Conservation (phyloP, 169 alveolate species). For the Plasmodium berghei region DNA sequence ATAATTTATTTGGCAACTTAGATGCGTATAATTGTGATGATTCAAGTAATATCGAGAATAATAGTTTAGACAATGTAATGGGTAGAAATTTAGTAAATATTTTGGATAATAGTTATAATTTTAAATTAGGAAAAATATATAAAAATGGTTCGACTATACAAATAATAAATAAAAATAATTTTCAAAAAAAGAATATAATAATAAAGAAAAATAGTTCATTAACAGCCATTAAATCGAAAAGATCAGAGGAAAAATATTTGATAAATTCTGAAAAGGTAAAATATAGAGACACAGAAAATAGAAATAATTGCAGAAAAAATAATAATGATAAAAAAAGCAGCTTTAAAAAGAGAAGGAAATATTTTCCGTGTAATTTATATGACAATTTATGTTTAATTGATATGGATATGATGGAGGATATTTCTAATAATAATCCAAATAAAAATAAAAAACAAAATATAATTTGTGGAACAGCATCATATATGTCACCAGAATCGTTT, state of each 20-base stretch:
- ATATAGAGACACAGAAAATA: constrained; percentile 10
- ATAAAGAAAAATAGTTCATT: not conserved
- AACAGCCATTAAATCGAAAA: not conserved
- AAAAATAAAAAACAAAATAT: constrained; percentile 2
- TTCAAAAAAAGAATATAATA: too few relatives aligned
- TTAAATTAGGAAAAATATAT: too few relatives aligned
- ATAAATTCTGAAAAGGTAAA: not conserved
- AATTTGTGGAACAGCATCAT: constrained; percentile 67
- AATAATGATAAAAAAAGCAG: constrained; percentile 14
- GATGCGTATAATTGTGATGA: too few relatives aligned
- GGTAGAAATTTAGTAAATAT: too few relatives aligned
- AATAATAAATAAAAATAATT: too few relatives aligned
- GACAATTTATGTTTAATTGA: constrained; percentile 56
- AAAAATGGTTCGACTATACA: too few relatives aligned
- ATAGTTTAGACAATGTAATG: too few relatives aligned
- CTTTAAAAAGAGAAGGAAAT: not conserved
- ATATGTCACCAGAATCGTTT: constrained; percentile 78
- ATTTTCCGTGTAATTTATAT: not conserved
- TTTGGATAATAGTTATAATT: too few relatives aligned
- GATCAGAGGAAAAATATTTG: not conserved
- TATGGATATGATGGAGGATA: constrained; percentile 72
- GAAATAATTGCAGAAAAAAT: not conserved
- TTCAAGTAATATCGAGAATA: too few relatives aligned
- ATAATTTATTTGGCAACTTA: too few relatives aligned
- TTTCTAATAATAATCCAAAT: constrained; percentile 10